phyloP scores from a whole-genome alignment of 2,329 filamentous ascomycete genomes.

The Fusarium sp. region DNA sequence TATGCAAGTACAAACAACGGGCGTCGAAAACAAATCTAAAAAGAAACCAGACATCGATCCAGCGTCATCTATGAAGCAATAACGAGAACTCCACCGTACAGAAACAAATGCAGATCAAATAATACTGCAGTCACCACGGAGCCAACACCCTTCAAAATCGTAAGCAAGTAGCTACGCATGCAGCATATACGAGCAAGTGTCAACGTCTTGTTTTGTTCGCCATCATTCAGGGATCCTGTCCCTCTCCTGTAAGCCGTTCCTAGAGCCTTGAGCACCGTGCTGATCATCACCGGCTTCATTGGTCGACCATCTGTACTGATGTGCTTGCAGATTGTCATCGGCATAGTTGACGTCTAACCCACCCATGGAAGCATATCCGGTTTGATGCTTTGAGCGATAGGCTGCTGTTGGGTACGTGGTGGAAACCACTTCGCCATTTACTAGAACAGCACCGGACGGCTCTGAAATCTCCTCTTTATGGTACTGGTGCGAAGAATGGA shows the following conservation, averaged over 20 bases:
- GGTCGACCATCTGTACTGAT: conserved; percentile 2
- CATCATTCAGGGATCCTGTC: not conserved
- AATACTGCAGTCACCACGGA: not conserved
- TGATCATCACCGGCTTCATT: not conserved
- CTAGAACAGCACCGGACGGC: not conserved
- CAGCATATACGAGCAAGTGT: not conserved
- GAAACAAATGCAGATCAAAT: conserved; percentile 4
- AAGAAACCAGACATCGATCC: not conserved
- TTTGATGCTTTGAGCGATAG: not conserved
- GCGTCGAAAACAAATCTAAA: not conserved
- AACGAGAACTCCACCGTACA: not conserved
- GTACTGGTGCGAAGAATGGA: conserved; percentile 1
- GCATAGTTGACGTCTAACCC: not conserved
- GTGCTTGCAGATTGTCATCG: conserved; percentile 2
- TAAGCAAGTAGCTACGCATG: conserved; percentile 12
- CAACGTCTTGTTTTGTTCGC: not conserved
- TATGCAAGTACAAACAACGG: conserved; percentile 10
- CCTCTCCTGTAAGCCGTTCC: not conserved
- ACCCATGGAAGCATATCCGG: conserved; percentile 1
- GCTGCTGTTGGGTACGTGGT: not conserved
- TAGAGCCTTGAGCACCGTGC: not conserved
- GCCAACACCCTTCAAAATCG: not conserved
- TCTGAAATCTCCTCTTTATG: conserved; percentile 9
- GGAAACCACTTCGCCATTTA: not conserved
- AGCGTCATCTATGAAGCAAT: not conserved